Base-by-base conservation (phyloP, 768 basidiomycete species). In the Kwoniella mangroviensis region DNA sequence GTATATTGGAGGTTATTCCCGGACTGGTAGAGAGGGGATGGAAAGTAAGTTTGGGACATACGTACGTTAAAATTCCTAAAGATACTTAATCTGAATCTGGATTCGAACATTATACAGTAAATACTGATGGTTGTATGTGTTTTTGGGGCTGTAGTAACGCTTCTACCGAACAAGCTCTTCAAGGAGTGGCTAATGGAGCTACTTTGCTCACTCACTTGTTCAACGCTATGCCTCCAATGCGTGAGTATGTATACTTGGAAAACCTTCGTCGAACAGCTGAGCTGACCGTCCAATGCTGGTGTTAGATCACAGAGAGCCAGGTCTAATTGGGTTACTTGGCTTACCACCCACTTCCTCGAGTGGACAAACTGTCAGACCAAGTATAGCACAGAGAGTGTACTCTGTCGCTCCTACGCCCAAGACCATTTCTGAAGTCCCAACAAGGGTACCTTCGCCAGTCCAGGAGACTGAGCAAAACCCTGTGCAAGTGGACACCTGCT, bases 191-290 rank as follows among this genome's bases (percentile, higher is more conserved):
- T 19, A 85, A 86, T 67, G 93, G 93, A 21, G 91, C 92, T 6
- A 86, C 89, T n/a, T 88, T 93, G 67, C 92, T 95, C 73, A 95
- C 94, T 0, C 94, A 95, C 83, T 85, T 95, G 26, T 94, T 93
- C 88, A 96, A 96, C 41, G 73, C 74, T 15, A 74, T 65, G 63
- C 63, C 63, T 12, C 22, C 52, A 3, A 4, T 65, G 9, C 63
- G 63, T 65, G 24, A 56, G 63, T n/a, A n/a, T n/a, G n/a, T n/a
- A n/a, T n/a, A n/a, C n/a, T n/a, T n/a, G n/a, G n/a, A n/a, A n/a
- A n/a, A n/a, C n/a, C n/a, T n/a, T n/a, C n/a, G n/a, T n/a, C n/a
- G n/a, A 51, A 11, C n/a, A 45, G 26, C 22, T 51, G 62, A 63
- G n/a, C 45, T 9, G 22, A 17, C 3, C 56, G 5, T 24, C 56